phyloP scores from a whole-genome alignment of 1,284 basidiomycete genomes.

The Malassezia brasiliensis region DNA sequence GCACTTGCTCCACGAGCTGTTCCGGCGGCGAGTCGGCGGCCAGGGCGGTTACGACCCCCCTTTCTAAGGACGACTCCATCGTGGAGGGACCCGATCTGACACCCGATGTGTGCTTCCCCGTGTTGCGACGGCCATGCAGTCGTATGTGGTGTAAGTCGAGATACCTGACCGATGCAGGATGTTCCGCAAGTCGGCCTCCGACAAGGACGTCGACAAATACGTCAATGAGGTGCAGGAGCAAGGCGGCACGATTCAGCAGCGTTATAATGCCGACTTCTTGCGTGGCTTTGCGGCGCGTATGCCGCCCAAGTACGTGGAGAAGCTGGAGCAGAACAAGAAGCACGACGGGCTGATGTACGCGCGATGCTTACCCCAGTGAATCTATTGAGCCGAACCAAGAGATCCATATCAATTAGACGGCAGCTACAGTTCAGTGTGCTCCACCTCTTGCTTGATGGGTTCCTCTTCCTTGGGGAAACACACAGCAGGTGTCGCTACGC shows the following conservation, averaged over 20 bases:
- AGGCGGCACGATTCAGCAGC: slow-evolving; percentile 6
- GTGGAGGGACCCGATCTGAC: slow-evolving; percentile 1
- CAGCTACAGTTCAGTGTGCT: slow-evolving; percentile 12
- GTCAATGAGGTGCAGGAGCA: not conserved
- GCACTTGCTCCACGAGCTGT: not conserved
- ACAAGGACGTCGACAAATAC: not conserved
- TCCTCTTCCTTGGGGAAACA: slow-evolving; percentile 52
- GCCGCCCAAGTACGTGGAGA: not conserved
- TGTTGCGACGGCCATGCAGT: not conserved
- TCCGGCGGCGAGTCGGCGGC: not conserved
- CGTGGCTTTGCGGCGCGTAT: slow-evolving; percentile 15
- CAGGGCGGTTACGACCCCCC: not conserved
- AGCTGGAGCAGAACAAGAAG: not conserved
- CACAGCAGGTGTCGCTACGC: slow-evolving; percentile 75
- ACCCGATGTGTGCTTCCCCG: not conserved
- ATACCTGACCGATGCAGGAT: slow-evolving; percentile 2
- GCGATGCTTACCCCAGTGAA: slow-evolving; percentile 6
- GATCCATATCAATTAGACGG: not conserved
- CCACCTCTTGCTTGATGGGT: not conserved
- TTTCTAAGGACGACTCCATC: not conserved
- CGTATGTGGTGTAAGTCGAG: slow-evolving; percentile 8
- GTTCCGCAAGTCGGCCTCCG: not conserved
- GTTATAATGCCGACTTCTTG: slow-evolving; percentile 11
- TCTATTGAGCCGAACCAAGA: slow-evolving; percentile 11
- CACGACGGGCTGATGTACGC: slow-evolving; percentile 10